A percentile compares a stretch with the other conserved stretches of the same genome.
Conservation (phyloP, 176 grass and related monocot genomes). For the Paspalum vaginatum region DNA sequence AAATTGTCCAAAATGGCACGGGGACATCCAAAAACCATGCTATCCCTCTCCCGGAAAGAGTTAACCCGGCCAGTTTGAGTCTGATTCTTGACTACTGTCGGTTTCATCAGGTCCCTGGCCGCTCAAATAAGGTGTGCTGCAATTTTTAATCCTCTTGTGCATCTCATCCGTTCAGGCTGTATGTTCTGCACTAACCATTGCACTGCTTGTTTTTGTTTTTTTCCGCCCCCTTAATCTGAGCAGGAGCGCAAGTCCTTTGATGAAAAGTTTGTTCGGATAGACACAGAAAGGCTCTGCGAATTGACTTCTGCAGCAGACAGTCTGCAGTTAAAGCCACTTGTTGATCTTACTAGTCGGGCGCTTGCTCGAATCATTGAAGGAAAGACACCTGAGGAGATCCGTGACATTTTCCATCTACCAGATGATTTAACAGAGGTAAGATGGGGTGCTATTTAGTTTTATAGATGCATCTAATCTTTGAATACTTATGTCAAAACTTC, state of each 20-base stretch:
- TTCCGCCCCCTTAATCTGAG: conserved; percentile 31
- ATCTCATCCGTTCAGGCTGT: neutral
- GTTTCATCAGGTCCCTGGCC: conserved; percentile 94
- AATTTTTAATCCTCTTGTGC: neutral
- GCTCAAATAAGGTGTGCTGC: conserved; percentile 83
- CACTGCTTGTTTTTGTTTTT: too few species aligned
- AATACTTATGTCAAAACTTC: conserved; percentile 39
- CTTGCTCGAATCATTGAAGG: conserved; percentile 99
- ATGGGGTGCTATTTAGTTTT: conserved; percentile 14
- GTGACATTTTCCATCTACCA: conserved; percentile 97
- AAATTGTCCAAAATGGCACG: conserved; percentile 87
- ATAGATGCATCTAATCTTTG: neutral
- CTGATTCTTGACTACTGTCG: conserved; percentile 99
- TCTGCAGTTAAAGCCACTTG: conserved; percentile 93
- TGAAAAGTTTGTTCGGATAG: conserved; percentile 96
- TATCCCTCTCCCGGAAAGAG: conserved; percentile 85
- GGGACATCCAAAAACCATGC: conserved; percentile 98
- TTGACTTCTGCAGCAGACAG: conserved; percentile 97
- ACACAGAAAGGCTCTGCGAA: conserved; percentile 91
- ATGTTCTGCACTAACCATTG: conserved; percentile 15
- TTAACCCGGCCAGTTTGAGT: conserved; percentile 86
- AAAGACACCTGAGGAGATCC: conserved; percentile 97
- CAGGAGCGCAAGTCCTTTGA: conserved; percentile 93
- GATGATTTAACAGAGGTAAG: conserved; percentile 96
- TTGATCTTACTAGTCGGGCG: conserved; percentile 96